Evolutionary conservation across 495 filamentous ascomycete genomes (phyloP).

Genomic region (Schizothecium vesticola): DNA sequence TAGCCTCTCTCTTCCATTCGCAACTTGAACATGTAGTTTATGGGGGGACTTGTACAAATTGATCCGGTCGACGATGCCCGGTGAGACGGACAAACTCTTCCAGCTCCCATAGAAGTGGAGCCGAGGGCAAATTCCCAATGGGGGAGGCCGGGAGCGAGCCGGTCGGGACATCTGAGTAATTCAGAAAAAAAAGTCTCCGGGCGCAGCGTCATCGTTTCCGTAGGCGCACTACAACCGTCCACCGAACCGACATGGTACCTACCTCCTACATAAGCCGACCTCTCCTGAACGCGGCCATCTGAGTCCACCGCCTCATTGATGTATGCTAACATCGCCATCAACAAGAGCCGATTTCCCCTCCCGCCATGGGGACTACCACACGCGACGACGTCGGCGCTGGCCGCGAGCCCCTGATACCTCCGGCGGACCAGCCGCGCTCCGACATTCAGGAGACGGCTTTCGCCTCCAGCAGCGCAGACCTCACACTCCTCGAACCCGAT

Average conservation of each 20-base stretch:
- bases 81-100: no score
- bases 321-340: background rate
- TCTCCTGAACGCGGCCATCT: background rate
- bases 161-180: background rate
- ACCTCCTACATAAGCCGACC: background rate
- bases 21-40: no score
- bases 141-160: background rate
- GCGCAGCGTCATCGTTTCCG: background rate
- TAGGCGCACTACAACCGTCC: background rate
- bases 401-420: background rate
- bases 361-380: background rate
- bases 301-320: background rate
- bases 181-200: background rate
- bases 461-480: conserved; percentile 7
- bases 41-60: no score
- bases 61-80: no score
- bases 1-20: no score
- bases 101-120: background rate
- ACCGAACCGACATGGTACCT: no score
- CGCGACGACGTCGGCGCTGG: background rate
- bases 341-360: background rate
- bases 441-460: conserved; percentile 21
- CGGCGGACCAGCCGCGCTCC: conserved; percentile 6
- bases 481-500: conserved; percentile 7
- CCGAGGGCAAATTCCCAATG: background rate